Conservation (phyloP, 164 flowering plant genomes). For the Aristolochia fimbriata region DNA sequence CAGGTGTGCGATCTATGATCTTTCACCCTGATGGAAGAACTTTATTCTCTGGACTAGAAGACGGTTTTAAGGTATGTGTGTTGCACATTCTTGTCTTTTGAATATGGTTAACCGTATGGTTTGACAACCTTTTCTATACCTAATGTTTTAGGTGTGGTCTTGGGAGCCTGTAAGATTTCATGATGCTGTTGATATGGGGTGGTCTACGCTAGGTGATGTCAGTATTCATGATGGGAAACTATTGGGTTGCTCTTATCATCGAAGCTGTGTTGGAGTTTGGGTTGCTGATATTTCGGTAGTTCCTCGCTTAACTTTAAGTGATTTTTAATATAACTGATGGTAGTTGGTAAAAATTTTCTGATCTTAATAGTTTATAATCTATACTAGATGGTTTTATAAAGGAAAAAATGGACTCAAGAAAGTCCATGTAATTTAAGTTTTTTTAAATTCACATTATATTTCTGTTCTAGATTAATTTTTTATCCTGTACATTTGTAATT, state of each 20-base stretch:
- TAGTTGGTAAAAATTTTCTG: slow-evolving; percentile 80
- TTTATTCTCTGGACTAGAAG: slow-evolving; percentile 88
- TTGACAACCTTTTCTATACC: not conserved
- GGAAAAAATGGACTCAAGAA: no score
- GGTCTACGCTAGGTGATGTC: slow-evolving; percentile 93
- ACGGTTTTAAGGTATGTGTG: slow-evolving; percentile 61
- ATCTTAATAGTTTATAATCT: slow-evolving; percentile 20
- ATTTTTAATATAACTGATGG: slow-evolving; percentile 5
- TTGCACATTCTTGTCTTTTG: not conserved
- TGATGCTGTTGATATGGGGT: slow-evolving; percentile 92
- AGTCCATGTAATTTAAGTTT: no score
- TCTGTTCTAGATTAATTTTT: no score
- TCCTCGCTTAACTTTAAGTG: not conserved
- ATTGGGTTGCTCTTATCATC: slow-evolving; percentile 96
- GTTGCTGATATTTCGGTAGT: slow-evolving; percentile 92
- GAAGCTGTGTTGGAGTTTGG: slow-evolving; percentile 99
- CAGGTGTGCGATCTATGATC: slow-evolving; percentile 79
- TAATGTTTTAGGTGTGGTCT: slow-evolving; percentile 55
- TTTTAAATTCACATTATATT: no score
- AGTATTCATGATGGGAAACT: slow-evolving; percentile 96
- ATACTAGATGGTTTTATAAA: slow-evolving; percentile 34
- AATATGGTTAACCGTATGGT: not conserved
- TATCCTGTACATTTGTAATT: no score
- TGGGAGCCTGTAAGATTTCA: slow-evolving; percentile 96
- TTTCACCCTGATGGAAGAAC: slow-evolving; percentile 98